Evolutionary conservation across 257 asterid genomes (phyloP).

Genomic region (Petunia axillaris): DNA sequence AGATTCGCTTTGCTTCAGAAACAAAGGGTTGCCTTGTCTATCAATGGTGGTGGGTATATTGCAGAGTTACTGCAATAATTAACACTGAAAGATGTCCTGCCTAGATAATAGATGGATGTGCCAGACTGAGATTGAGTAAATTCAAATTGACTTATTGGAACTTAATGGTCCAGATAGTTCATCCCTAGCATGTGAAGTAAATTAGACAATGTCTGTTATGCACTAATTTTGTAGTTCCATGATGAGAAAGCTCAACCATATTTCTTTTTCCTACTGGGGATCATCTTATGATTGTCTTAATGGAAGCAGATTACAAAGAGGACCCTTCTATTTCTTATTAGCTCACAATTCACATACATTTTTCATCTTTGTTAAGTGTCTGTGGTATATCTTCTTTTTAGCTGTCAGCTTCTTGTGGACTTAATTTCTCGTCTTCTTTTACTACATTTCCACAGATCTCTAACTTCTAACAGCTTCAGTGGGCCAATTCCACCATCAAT

Average conservation of each 20-base stretch:
- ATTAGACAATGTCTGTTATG: background rate
- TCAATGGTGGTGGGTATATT: background rate
- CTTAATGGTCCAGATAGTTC: slow-evolving; percentile 8
- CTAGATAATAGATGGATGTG: background rate
- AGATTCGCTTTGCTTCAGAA: background rate
- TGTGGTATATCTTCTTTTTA: background rate
- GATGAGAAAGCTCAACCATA: background rate
- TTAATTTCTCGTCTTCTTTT: background rate
- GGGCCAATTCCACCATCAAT: slow-evolving; percentile 80
- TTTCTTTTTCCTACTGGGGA: background rate
- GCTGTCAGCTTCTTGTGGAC: background rate
- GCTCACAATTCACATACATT: background rate
- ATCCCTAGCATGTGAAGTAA: slow-evolving; percentile 14
- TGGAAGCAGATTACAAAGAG: background rate
- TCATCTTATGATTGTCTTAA: background rate
- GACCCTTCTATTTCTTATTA: background rate
- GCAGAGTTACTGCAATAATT: background rate
- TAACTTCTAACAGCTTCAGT: slow-evolving; percentile 66
- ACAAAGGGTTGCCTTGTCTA: background rate
- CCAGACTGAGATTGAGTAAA: background rate
- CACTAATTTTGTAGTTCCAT: slow-evolving; percentile 13
- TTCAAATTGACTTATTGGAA: slow-evolving; percentile 13
- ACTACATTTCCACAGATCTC: slow-evolving; percentile 45
- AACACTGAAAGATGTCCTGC: background rate
- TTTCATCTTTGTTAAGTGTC: slow-evolving; percentile 8